phyloP scores from a whole-genome alignment of 768 basidiomycete species.

The Epithele typhae region DNA sequence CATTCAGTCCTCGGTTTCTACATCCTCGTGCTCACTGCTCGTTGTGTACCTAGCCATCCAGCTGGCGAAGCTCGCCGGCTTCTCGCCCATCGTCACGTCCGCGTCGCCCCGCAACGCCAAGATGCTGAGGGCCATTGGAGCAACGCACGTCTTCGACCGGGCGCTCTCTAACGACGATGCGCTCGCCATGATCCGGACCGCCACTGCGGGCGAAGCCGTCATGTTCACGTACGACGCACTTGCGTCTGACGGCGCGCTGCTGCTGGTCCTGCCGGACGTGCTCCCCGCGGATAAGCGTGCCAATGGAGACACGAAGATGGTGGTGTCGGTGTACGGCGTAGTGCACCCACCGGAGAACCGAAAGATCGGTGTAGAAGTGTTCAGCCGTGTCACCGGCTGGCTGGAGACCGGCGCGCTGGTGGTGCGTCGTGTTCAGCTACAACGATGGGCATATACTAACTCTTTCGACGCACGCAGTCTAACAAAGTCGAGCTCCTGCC shows the following conservation, averaged over 20 bases:
- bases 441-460: not conserved
- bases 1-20: not conserved
- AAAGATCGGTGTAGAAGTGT: conserved; percentile 5
- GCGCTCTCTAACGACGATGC: conserved; percentile 2
- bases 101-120: conserved; percentile 17
- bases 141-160: conserved; percentile 24
- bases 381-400: conserved; percentile 11
- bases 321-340: conserved; percentile 5
- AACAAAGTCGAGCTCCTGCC: conserved; percentile 13
- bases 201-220: conserved; percentile 4
- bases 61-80: conserved; percentile 18
- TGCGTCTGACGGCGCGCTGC: conserved; percentile 33
- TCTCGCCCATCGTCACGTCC: conserved; percentile 23
- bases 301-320: not conserved
- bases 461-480: not conserved
- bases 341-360: conserved; percentile 3
- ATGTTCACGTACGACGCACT: conserved; percentile 31
- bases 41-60: conserved; percentile 20
- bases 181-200: conserved; percentile 1
- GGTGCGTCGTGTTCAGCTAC: conserved; percentile 5
- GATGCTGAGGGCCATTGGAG: conserved; percentile 19
- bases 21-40: too few species aligned
- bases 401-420: conserved; percentile 14
- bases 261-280: conserved; percentile 15
- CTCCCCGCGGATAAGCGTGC: not conserved